phyloP scores from a whole-genome alignment of 208 protist genomes.

The Tritrichomonas foetus region DNA sequence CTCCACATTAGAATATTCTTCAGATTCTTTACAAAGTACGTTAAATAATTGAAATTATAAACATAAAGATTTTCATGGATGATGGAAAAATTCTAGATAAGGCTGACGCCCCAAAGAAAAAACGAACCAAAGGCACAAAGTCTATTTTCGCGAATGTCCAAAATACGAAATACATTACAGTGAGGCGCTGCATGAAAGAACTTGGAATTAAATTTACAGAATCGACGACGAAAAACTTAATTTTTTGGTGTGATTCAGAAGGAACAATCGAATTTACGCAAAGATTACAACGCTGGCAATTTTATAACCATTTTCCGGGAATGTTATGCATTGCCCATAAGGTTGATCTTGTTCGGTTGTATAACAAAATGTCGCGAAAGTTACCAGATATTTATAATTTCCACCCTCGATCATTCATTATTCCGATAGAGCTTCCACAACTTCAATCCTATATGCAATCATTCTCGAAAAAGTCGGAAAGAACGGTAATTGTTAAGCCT shows the following conservation, averaged over 20 bases:
- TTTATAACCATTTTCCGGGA: slow-evolving; percentile 7
- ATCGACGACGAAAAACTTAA: background rate
- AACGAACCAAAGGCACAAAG: background rate
- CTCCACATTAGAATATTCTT: too few relatives aligned
- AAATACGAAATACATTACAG: background rate
- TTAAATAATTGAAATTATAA: too few relatives aligned
- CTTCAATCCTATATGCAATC: background rate
- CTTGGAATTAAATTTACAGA: background rate
- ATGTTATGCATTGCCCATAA: background rate
- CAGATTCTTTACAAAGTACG: too few relatives aligned
- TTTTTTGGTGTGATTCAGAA: background rate
- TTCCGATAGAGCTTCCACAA: background rate
- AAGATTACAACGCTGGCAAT: background rate
- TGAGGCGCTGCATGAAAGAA: background rate
- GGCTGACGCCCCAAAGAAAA: background rate
- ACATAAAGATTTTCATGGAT: too few relatives aligned
- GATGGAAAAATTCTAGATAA: too few relatives aligned
- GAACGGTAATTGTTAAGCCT: slow-evolving; percentile 40
- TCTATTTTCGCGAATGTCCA: background rate
- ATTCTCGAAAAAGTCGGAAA: background rate
- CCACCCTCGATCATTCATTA: background rate
- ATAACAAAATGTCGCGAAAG: background rate
- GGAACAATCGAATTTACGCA: background rate
- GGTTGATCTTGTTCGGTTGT: background rate
- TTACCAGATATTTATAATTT: slow-evolving; percentile 39